A percentile compares a stretch with the other conserved stretches of the same genome.
These are phyloP conservation scores for Coemansia aciculifera DNA, from an alignment of 192 early-diverging fungal species.

Conservation along the genomic window DNA sequence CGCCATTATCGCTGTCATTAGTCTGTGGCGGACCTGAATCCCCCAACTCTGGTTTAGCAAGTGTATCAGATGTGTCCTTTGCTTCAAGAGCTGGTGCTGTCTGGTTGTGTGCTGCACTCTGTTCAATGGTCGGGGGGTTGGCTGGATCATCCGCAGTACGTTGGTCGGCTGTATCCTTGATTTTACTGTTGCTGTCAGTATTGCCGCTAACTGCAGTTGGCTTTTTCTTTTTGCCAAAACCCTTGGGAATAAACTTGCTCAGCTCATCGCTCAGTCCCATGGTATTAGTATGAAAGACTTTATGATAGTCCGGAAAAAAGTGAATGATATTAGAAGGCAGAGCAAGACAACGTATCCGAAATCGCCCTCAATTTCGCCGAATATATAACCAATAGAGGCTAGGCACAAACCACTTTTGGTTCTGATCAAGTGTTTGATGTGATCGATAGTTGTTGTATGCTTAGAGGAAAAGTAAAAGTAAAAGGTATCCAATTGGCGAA, in stretches of 20 bases:
- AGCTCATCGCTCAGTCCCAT: constrained; percentile 50
- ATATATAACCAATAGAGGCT: neutral
- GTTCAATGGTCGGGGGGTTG: neutral
- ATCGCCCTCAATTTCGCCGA: neutral
- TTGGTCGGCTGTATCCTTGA: neutral
- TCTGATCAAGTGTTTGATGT: neutral
- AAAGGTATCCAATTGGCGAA: neutral
- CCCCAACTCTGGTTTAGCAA: neutral
- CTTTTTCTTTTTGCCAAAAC: constrained; percentile 56
- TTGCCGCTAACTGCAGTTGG: neutral
- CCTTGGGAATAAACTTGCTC: constrained; percentile 50
- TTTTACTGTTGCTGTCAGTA: neutral
- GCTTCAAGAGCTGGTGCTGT: neutral
- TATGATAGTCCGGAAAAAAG: neutral
- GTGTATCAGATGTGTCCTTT: neutral
- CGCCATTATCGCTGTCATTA: neutral
- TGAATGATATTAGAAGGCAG: neutral
- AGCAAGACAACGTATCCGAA: neutral
- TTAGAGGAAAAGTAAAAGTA: neutral
- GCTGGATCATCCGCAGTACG: neutral
- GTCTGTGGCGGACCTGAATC: neutral
- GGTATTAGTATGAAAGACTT: neutral
- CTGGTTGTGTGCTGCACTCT: neutral
- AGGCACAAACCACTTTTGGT: neutral
- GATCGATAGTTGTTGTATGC: neutral